These are phyloP conservation scores for Hermanozyma aechmeae DNA, from an alignment of 805 yeast species.

Conservation along the genomic window DNA sequence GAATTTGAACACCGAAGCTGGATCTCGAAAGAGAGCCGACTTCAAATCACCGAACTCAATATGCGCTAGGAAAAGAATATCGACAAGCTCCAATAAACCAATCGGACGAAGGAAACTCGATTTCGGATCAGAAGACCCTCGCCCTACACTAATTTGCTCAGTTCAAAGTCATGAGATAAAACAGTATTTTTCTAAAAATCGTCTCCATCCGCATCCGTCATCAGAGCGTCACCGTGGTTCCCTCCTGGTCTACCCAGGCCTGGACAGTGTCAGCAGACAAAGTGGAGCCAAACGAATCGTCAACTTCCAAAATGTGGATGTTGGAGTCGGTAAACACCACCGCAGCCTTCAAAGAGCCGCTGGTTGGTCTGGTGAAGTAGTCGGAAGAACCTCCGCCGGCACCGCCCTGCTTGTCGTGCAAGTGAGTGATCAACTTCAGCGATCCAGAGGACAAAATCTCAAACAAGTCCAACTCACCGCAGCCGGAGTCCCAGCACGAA, in stretches of 20 bases:
- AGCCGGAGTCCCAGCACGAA: conserved; percentile 95
- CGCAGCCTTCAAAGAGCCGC: conserved; percentile 77
- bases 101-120: too few species aligned
- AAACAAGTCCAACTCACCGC: conserved; percentile 95
- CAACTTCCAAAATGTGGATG: conserved; percentile 55
- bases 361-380: conserved; percentile 80
- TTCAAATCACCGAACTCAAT: too few species aligned
- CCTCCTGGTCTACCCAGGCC: conserved; percentile 40
- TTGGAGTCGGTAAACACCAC: conserved; percentile 57
- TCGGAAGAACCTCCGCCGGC: conserved; percentile 75
- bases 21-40: too few species aligned
- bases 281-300: conserved; percentile 45
- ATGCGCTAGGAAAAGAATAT: too few species aligned
- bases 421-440: conserved; percentile 63
- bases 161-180: too few species aligned
- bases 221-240: not conserved
- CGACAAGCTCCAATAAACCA: too few species aligned
- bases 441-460: conserved; percentile 79
- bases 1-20: too few species aligned
- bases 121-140: too few species aligned
- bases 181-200: too few species aligned
- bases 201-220: too few species aligned
- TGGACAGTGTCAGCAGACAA: conserved; percentile 37
- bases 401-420: conserved; percentile 78
- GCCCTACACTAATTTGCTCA: too few species aligned